Percentiles rank a stretch among this genome's conserved stretches.
Evolutionary conservation across 2,329 filamentous ascomycete species (phyloP).

Genomic region (Claviceps quebecensis): DNA sequence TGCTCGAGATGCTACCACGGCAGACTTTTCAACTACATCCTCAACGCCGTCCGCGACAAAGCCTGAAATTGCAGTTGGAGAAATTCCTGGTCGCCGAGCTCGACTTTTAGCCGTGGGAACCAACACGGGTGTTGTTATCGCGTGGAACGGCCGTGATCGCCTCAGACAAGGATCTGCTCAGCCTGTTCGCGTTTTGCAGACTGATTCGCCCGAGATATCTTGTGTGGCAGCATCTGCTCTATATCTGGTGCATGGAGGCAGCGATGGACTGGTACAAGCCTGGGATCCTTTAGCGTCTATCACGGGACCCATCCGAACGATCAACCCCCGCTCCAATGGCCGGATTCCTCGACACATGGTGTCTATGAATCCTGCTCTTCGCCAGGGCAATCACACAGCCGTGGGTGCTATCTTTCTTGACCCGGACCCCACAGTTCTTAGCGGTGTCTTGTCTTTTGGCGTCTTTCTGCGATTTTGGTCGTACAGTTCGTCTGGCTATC

Average conservation of each 20-base stretch:
- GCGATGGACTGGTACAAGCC: slow-evolving; percentile 85
- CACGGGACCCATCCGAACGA: slow-evolving; percentile 62
- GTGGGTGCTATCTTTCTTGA: slow-evolving; percentile 78
- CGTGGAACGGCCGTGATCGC: slow-evolving; percentile 73
- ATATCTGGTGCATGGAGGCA: slow-evolving; percentile 84
- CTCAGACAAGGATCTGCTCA: slow-evolving; percentile 32
- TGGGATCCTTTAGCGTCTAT: slow-evolving; percentile 92
- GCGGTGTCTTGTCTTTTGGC: slow-evolving; percentile 77
- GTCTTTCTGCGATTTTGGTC: slow-evolving; percentile 86
- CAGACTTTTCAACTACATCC: slow-evolving; percentile 10
- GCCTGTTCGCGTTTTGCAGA: slow-evolving; percentile 72
- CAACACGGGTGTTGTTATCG: slow-evolving; percentile 55
- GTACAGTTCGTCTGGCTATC: slow-evolving; percentile 71
- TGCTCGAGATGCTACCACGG: slow-evolving; percentile 32
- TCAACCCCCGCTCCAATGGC: slow-evolving; percentile 74
- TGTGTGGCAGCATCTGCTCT: slow-evolving; percentile 71
- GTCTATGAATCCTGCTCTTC: slow-evolving; percentile 39
- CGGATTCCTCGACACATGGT: slow-evolving; percentile 62
- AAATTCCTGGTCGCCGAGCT: slow-evolving; percentile 74
- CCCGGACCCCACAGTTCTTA: slow-evolving; percentile 70
- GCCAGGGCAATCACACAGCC: slow-evolving; percentile 63
- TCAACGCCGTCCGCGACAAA: slow-evolving; percentile 7
- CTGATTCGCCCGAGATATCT: slow-evolving; percentile 78
- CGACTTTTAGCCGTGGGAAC: slow-evolving; percentile 75
- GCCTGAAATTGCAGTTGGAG: slow-evolving; percentile 26